Evolutionary conservation across 495 filamentous ascomycete species (phyloP).

Genomic region (Hypoxylon fragiforme): DNA sequence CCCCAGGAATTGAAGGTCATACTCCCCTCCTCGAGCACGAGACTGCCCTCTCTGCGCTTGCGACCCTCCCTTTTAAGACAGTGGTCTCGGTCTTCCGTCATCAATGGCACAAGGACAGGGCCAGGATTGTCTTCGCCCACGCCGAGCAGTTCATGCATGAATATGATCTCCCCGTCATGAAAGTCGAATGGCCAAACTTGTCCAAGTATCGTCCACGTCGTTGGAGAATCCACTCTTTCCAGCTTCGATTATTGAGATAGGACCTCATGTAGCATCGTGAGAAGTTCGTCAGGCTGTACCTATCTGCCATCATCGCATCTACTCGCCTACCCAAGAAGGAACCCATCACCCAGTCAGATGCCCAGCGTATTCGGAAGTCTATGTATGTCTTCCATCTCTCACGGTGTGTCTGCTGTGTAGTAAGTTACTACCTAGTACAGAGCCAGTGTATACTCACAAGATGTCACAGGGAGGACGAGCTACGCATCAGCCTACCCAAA

Average conservation of each 20-base stretch:
- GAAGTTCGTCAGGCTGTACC: slow-evolving; percentile 24
- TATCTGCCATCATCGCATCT: slow-evolving; percentile 19
- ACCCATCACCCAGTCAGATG: slow-evolving; percentile 8
- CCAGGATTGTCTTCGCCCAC: slow-evolving; percentile 32
- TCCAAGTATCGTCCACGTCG: slow-evolving; percentile 19
- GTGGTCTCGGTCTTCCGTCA: slow-evolving; percentile 31
- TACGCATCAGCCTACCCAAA: slow-evolving; percentile 21
- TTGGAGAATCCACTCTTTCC: slow-evolving; percentile 14
- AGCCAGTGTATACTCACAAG: slow-evolving; percentile 7
- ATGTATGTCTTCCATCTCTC: slow-evolving; percentile 7
- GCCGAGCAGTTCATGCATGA: slow-evolving; percentile 31
- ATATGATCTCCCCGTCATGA: slow-evolving; percentile 5
- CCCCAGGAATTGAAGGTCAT: slow-evolving; percentile 4
- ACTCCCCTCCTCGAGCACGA: slow-evolving; percentile 20
- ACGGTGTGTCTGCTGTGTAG: background rate
- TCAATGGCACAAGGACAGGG: slow-evolving; percentile 37
- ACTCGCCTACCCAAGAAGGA: slow-evolving; percentile 21
- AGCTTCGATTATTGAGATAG: slow-evolving; percentile 9
- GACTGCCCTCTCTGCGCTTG: slow-evolving; percentile 27
- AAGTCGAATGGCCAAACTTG: slow-evolving; percentile 20
- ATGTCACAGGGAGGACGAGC: slow-evolving; percentile 6
- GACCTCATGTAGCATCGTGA: slow-evolving; percentile 30
- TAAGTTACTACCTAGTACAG: background rate
- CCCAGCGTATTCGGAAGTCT: slow-evolving; percentile 6
- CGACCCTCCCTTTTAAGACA: slow-evolving; percentile 30